A percentile compares a stretch with the other conserved stretches of the same genome.
Evolutionary conservation across 768 basidiomycete genomes (phyloP).

Genomic region (Porpolomopsis calyptriformis): DNA sequence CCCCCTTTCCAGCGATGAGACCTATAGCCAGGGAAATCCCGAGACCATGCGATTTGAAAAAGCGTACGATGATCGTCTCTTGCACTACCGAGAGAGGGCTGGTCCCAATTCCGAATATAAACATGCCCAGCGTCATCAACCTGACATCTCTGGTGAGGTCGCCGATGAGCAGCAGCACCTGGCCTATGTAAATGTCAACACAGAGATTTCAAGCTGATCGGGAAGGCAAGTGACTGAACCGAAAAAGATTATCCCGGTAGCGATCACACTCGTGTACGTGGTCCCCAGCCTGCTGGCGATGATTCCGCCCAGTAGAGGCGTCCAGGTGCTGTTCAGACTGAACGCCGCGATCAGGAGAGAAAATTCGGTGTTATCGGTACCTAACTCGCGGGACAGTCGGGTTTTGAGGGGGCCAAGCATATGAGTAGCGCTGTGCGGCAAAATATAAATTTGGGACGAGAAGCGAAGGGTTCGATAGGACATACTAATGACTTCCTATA

Average conservation of each 20-base stretch:
- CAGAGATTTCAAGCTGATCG: background rate
- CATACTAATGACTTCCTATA: slow-evolving; percentile 69
- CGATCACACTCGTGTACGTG: slow-evolving; percentile 57
- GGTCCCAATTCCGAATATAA: slow-evolving; percentile 69
- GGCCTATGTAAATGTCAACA: slow-evolving; percentile 32
- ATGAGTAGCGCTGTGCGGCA: slow-evolving; percentile 45
- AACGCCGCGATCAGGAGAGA: slow-evolving; percentile 68
- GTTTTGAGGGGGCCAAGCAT: slow-evolving; percentile 74
- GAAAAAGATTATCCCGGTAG: slow-evolving; percentile 61
- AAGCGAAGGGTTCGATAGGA: slow-evolving; percentile 5
- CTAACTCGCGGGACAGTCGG: slow-evolving; percentile 53
- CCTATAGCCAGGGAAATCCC: slow-evolving; percentile 76
- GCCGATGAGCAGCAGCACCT: slow-evolving; percentile 56
- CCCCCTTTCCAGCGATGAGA: slow-evolving; percentile 68
- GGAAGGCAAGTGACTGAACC: slow-evolving; percentile 25
- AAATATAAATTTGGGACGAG: background rate
- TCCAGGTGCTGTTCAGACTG: slow-evolving; percentile 62
- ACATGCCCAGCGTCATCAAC: slow-evolving; percentile 65
- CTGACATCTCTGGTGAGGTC: slow-evolving; percentile 50
- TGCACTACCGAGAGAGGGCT: slow-evolving; percentile 76
- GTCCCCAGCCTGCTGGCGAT: slow-evolving; percentile 64
- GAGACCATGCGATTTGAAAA: slow-evolving; percentile 66
- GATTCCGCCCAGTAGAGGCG: slow-evolving; percentile 68
- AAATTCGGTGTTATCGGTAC: slow-evolving; percentile 69
- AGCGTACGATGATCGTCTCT: slow-evolving; percentile 76